Evolutionary conservation across 768 basidiomycete genomes (phyloP).

Genomic region (Macrocybe gigantea): DNA sequence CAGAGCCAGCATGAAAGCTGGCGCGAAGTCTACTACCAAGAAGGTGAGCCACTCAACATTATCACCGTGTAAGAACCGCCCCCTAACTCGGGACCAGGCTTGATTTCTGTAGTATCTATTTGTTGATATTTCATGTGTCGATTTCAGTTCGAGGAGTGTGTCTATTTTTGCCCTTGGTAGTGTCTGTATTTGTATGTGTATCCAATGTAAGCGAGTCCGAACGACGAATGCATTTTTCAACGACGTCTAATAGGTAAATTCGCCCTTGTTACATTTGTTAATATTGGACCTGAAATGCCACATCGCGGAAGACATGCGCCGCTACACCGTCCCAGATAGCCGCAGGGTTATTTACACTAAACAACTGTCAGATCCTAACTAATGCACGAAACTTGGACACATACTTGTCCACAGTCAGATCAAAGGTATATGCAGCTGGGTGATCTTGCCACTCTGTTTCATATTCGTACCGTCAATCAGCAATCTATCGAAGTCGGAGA

Average conservation of each 20-base stretch:
- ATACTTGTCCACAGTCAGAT: slow-evolving; percentile 42
- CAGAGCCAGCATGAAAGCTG: not conserved
- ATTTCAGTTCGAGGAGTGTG: not conserved
- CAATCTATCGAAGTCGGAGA: not conserved
- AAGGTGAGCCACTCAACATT: not conserved
- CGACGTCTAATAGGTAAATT: no score
- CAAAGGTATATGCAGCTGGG: slow-evolving; percentile 44
- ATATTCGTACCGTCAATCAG: not conserved
- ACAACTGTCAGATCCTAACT: slow-evolving; percentile 3
- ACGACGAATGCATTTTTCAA: no score
- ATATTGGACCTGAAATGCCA: not conserved
- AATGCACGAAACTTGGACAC: slow-evolving; percentile 13
- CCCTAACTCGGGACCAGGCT: not conserved
- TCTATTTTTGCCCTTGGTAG: not conserved
- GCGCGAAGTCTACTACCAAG: slow-evolving; percentile 19
- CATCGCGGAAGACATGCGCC: not conserved
- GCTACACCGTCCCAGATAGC: slow-evolving; percentile 45
- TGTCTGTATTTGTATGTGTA: not conserved
- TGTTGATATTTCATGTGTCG: not conserved
- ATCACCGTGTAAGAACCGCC: not conserved
- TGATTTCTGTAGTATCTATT: not conserved
- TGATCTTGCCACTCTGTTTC: slow-evolving; percentile 55
- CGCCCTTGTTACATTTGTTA: no score
- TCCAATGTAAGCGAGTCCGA: not conserved
- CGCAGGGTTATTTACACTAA: slow-evolving; percentile 49